phyloP scores from a whole-genome alignment of 1,284 basidiomycete species.

The Cystobasidium pallidum region DNA sequence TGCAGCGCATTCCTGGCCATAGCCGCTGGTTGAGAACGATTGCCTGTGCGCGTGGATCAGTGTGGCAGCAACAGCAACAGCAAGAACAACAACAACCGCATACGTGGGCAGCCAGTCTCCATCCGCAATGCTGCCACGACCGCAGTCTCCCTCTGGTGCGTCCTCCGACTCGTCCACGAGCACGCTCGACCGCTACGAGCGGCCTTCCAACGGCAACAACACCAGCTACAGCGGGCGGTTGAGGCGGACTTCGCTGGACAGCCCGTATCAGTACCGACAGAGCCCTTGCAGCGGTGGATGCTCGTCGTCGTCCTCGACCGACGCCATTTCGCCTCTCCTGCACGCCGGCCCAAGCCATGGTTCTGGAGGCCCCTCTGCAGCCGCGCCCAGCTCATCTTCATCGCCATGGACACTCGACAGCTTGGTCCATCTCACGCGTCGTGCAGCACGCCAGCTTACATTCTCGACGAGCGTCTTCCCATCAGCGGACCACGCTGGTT shows the following conservation, averaged over 20 bases:
- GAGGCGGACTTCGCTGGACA: neutral
- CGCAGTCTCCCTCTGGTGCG: slow-evolving; percentile 4
- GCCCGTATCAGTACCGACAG: neutral
- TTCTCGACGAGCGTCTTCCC: neutral
- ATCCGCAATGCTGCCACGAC: neutral
- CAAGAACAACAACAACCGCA: too few species aligned
- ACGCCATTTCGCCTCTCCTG: slow-evolving; percentile 4
- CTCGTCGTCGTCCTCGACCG: neutral
- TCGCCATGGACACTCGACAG: slow-evolving; percentile 17
- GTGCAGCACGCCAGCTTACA: slow-evolving; percentile 6
- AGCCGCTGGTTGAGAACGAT: too few species aligned
- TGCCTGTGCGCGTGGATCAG: neutral
- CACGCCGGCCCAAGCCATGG: neutral
- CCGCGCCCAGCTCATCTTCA: slow-evolving; percentile 1
- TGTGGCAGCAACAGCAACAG: too few species aligned
- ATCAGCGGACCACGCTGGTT: neutral
- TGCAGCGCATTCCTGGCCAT: too few species aligned
- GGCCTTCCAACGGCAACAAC: neutral
- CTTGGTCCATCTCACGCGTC: slow-evolving; percentile 12
- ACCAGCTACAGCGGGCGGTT: too few species aligned
- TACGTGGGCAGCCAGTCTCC: neutral
- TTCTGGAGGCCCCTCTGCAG: neutral
- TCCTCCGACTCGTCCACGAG: slow-evolving; percentile 15
- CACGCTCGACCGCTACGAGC: slow-evolving; percentile 1
- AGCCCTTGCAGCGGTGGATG: neutral